phyloP scores from a whole-genome alignment of 2,329 filamentous ascomycete genomes.

The Fusarium scirpi region DNA sequence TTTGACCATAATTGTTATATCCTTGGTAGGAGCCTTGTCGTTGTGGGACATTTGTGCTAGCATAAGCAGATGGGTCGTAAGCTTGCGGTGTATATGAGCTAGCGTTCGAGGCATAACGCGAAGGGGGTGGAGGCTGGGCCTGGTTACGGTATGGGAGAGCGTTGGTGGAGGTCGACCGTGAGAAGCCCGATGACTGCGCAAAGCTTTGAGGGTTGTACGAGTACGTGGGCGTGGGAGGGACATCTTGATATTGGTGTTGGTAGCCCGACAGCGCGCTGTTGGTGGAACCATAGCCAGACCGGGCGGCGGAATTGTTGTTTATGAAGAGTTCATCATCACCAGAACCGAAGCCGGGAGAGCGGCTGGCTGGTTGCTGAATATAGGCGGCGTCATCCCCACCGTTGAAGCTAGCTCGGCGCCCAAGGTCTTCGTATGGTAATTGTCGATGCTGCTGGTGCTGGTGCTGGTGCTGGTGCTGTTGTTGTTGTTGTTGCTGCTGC shows the following conservation, averaged over 20 bases:
- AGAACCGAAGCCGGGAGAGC: conserved; percentile 39
- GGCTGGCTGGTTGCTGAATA: conserved; percentile 53
- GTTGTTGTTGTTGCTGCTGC: conserved; percentile 46
- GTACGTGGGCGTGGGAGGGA: conserved; percentile 60
- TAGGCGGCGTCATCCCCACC: conserved; percentile 77
- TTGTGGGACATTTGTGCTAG: conserved; percentile 60
- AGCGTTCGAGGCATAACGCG: conserved; percentile 53
- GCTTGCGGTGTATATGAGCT: conserved; percentile 63
- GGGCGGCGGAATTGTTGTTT: conserved; percentile 56
- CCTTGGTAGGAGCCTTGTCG: conserved; percentile 64
- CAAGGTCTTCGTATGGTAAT: conserved; percentile 48
- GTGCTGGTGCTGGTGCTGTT: conserved; percentile 46
- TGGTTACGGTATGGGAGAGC: conserved; percentile 63
- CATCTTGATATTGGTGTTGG: conserved; percentile 63
- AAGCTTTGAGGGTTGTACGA: conserved; percentile 81
- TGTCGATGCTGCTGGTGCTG: conserved; percentile 50
- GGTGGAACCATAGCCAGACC: conserved; percentile 57
- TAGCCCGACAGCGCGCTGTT: conserved; percentile 63
- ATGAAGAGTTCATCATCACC: conserved; percentile 74
- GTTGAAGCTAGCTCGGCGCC: conserved; percentile 78
- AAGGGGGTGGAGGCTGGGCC: conserved; percentile 51
- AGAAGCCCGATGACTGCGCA: conserved; percentile 51
- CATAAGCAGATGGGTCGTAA: conserved; percentile 72
- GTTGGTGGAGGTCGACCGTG: conserved; percentile 65
- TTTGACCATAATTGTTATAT: conserved; percentile 59